Base-by-base conservation (phyloP, 2,329 filamentous ascomycete genomes). In the Talaromyces sp. region DNA sequence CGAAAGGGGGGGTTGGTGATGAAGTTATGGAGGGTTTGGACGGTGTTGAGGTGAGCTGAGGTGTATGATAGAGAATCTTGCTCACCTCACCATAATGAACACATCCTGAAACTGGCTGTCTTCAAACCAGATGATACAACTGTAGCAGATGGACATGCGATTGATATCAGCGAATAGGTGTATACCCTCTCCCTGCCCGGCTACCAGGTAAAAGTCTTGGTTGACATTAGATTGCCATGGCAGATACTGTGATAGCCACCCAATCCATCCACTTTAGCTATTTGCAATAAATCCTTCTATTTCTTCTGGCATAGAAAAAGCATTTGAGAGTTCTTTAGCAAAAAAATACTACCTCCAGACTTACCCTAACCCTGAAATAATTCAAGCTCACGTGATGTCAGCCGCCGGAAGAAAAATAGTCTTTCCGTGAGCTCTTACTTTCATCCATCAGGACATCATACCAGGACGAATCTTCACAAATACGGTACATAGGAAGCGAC, bases 21-120 rank as follows among this genome's bases (percentile, higher is more conserved):
- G 93, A 97, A 72, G 88, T 97, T 5, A 78, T 97, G 69, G 85
- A 88, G 62, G 92, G 88, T 0, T 75, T 97, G 64, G 87, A 92
- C 61, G 84, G 81, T 11, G 74, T 76, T 45, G 88, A 91, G 61
- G 74, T 89, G 73, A 77, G 79, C 63, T 88, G 77, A 56, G n/a
- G n/a, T n/a, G 13, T 37, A 15, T 33, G 15, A 15, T 10, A n/a
- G n/a, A n/a, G 7, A 28, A 2, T 33, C n/a, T 46, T n/a, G 28
- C 5, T 19, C 45, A 46, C 28, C 28, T 33, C n/a, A 7, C n/a
- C 8, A 31, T 7, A 46, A 15, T 11, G 10, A 13, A 46, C 8
- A 13, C 3, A 25, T n/a, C 25, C 10, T 28, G 8, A 21, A 48
- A 8, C 2, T 35, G 13, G 45, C 25, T 28, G 25, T 28, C 25